These are phyloP conservation scores for Thuidium tamariscinum DNA, from an alignment of 225 moss, liverwort and hornwort species.

Conservation along the genomic window DNA sequence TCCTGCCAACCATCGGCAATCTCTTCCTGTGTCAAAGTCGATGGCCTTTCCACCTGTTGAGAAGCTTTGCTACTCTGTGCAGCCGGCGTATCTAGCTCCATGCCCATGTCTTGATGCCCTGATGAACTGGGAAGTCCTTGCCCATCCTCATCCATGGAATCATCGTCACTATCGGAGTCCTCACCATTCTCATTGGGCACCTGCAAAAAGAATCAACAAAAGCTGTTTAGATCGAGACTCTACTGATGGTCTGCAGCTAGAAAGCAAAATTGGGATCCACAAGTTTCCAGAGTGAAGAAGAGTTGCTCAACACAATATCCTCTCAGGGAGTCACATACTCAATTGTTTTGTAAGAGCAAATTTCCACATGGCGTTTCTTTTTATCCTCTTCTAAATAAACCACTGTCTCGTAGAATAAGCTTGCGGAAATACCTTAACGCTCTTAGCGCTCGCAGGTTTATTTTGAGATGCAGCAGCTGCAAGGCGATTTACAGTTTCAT, in stretches of 20 bases:
- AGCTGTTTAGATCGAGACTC: not conserved
- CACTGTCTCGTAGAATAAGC: not conserved
- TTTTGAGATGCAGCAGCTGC: conserved; percentile 19
- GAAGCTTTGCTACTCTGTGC: conserved; percentile 3
- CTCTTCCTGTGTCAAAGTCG: conserved; percentile 37
- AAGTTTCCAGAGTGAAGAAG: not conserved
- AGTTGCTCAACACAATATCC: not conserved
- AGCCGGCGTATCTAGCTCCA: conserved; percentile 21
- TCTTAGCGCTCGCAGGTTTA: conserved; percentile 21
- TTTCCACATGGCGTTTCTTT: not conserved
- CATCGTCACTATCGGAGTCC: conserved; percentile 30
- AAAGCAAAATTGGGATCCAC: not conserved
- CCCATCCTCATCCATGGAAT: conserved; percentile 17
- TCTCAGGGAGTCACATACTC: not conserved
- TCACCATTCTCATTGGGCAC: conserved; percentile 32
- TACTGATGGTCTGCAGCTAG: not conserved
- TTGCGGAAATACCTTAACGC: conserved; percentile 20
- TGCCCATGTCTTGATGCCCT: conserved; percentile 21
- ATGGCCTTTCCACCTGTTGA: not conserved
- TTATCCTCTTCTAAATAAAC: not conserved
- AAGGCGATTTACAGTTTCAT: conserved; percentile 44
- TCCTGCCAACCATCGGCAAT: conserved; percentile 55
- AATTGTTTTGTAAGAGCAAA: not conserved
- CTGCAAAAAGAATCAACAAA: not conserved
- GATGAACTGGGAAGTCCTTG: conserved; percentile 16